phyloP scores from a whole-genome alignment of 2,329 filamentous ascomycete species.

The Ophiocordyceps robertsii region DNA sequence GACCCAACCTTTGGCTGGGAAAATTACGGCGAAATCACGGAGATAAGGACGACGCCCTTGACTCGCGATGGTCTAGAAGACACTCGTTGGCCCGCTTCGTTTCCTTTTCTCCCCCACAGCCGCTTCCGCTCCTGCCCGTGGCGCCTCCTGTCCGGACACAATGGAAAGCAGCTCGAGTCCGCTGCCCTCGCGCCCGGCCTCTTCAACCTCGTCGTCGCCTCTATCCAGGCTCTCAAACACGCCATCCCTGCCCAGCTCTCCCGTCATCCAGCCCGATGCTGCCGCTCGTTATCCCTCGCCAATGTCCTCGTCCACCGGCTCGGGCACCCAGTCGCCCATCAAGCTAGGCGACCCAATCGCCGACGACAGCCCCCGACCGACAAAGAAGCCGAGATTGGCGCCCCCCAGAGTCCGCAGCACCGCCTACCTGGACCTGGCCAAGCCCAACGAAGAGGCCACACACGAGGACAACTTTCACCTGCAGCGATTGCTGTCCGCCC shows the following conservation, averaged over 20 bases:
- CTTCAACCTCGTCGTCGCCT: conserved; percentile 29
- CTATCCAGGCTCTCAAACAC: conserved; percentile 40
- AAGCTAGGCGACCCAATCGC: conserved; percentile 25
- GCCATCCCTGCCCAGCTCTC: conserved; percentile 35
- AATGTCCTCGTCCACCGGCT: conserved; percentile 28
- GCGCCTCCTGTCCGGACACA: neutral
- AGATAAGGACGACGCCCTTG: neutral
- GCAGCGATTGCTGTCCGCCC: conserved; percentile 55
- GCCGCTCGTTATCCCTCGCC: conserved; percentile 39
- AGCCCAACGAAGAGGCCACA: conserved; percentile 33
- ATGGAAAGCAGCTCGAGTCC: conserved; percentile 14
- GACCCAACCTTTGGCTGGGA: too few species aligned
- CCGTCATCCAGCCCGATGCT: conserved; percentile 21
- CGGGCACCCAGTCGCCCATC: conserved; percentile 37
- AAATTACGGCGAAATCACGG: too few species aligned
- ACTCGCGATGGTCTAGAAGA: neutral
- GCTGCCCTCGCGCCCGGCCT: conserved; percentile 17
- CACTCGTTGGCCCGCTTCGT: neutral
- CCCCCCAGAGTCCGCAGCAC: conserved; percentile 57
- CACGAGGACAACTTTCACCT: conserved; percentile 40
- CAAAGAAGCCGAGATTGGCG: conserved; percentile 61
- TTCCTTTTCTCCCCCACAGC: neutral
- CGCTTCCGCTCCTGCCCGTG: neutral
- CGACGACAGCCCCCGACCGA: conserved; percentile 49
- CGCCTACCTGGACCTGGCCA: conserved; percentile 61